These are phyloP conservation scores for Paralagenidium karlingii DNA, from an alignment of 352 stramenopile genomes.

Conservation along the genomic window DNA sequence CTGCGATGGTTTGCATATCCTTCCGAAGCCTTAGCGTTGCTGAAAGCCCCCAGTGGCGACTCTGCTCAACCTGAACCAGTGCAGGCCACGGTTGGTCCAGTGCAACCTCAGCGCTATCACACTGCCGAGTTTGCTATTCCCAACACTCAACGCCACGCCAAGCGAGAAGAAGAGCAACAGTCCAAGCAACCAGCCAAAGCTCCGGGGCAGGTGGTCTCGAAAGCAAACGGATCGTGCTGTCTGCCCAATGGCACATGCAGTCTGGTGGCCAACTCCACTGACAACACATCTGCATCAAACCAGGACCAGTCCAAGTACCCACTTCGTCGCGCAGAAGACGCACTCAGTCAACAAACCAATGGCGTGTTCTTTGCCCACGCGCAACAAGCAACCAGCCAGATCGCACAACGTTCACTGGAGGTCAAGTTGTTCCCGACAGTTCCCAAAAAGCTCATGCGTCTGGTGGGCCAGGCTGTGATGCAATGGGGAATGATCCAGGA, in stretches of 20 bases:
- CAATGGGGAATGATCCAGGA: constrained; percentile 95
- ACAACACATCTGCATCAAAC: constrained; percentile 2
- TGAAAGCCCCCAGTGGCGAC: constrained; percentile 5
- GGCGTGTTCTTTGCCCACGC: constrained; percentile 7
- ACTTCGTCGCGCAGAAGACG: constrained; percentile 4
- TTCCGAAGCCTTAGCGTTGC: constrained; percentile 21
- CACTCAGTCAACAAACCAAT: constrained; percentile 11
- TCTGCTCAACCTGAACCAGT: neutral
- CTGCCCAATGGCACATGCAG: neutral
- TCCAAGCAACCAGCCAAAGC: neutral
- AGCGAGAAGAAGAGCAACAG: neutral
- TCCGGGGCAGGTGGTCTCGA: constrained; percentile 1
- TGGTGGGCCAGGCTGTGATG: constrained; percentile 81
- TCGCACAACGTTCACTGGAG: constrained; percentile 28
- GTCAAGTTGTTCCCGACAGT: constrained; percentile 46
- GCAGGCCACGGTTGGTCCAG: constrained; percentile 4
- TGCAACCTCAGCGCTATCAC: constrained; percentile 15
- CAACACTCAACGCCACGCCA: neutral
- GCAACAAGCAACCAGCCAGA: constrained; percentile 22
- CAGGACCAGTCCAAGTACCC: neutral
- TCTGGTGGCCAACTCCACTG: constrained; percentile 3
- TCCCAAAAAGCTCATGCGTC: constrained; percentile 68
- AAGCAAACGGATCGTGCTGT: neutral
- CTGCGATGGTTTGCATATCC: constrained; percentile 72
- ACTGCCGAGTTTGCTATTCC: neutral